These are phyloP conservation scores for Pseudonectria buxi DNA, from an alignment of 2,329 filamentous ascomycete genomes.

Conservation along the genomic window DNA sequence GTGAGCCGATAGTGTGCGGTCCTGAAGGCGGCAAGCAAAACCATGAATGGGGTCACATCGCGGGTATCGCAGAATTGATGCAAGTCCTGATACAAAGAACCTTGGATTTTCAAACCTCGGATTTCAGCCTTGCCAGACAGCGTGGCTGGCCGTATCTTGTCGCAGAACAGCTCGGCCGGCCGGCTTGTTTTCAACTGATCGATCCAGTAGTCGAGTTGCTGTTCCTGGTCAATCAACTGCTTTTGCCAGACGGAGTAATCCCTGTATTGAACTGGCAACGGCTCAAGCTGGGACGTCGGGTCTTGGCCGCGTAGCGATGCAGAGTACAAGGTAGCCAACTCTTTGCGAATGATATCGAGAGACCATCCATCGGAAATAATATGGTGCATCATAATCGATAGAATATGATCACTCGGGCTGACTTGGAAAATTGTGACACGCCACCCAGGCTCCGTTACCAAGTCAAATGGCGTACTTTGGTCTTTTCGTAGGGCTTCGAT, in stretches of 20 bases:
- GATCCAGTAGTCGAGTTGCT: slow-evolving; percentile 11
- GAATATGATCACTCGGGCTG: slow-evolving; percentile 1
- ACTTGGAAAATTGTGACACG: slow-evolving; percentile 7
- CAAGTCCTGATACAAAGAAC: slow-evolving; percentile 1
- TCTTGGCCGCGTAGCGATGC: slow-evolving; percentile 9
- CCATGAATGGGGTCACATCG: slow-evolving; percentile 4
- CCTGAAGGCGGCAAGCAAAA: slow-evolving; percentile 16
- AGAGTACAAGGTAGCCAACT: slow-evolving; percentile 10
- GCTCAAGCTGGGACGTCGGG: slow-evolving; percentile 5
- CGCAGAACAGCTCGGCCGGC: slow-evolving; percentile 6
- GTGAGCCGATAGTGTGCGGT: slow-evolving; percentile 19
- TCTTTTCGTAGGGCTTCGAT: slow-evolving; percentile 1
- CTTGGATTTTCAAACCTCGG: slow-evolving; percentile 4
- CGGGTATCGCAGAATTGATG: slow-evolving; percentile 6
- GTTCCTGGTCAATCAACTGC: slow-evolving; percentile 6
- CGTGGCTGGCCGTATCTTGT: slow-evolving; percentile 4
- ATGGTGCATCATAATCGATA: slow-evolving; percentile 18
- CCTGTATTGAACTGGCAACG: slow-evolving; percentile 19
- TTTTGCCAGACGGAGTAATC: slow-evolving; percentile 18
- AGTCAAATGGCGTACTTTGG: slow-evolving; percentile 6
- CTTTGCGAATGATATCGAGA: slow-evolving; percentile 2
- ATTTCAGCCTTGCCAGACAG: slow-evolving; percentile 7
- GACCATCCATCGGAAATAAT: slow-evolving; percentile 22
- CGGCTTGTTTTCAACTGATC: slow-evolving; percentile 1
- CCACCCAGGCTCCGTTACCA: slow-evolving; percentile 9